A percentile compares a stretch with the other conserved stretches of the same genome.
Evolutionary conservation across 768 basidiomycete species (phyloP).

Genomic region (Russula olivacea): DNA sequence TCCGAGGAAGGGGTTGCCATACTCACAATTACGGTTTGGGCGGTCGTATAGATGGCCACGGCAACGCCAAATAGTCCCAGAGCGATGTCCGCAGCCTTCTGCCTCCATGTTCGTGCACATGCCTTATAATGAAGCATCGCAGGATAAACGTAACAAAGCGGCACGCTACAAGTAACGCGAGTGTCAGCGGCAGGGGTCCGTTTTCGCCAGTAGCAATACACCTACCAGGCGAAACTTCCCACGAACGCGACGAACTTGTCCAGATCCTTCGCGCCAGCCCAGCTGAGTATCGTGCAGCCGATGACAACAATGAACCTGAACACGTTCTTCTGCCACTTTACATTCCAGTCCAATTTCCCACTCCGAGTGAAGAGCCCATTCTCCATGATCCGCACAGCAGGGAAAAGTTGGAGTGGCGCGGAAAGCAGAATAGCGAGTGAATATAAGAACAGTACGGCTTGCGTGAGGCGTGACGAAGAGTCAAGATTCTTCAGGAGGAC

Average conservation of each 20-base stretch:
- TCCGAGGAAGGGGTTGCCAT: neutral
- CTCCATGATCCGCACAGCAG: slow-evolving; percentile 94
- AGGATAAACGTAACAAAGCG: slow-evolving; percentile 91
- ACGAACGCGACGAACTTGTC: slow-evolving; percentile 95
- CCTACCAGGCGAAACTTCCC: slow-evolving; percentile 91
- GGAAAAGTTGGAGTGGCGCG: slow-evolving; percentile 94
- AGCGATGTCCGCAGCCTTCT: slow-evolving; percentile 62
- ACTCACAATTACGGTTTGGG: slow-evolving; percentile 67
- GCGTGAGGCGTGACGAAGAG: slow-evolving; percentile 74
- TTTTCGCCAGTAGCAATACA: neutral
- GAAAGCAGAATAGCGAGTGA: slow-evolving; percentile 91
- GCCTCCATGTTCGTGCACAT: slow-evolving; percentile 62
- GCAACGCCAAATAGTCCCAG: slow-evolving; percentile 70
- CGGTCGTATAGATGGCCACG: slow-evolving; percentile 76
- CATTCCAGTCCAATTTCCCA: slow-evolving; percentile 70
- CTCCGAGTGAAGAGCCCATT: slow-evolving; percentile 86
- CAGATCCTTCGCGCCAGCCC: slow-evolving; percentile 78
- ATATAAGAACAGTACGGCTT: slow-evolving; percentile 85
- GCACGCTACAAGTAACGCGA: slow-evolving; percentile 50
- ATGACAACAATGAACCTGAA: slow-evolving; percentile 72
- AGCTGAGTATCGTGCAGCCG: slow-evolving; percentile 75
- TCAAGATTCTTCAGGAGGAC: slow-evolving; percentile 95
- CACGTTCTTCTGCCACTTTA: slow-evolving; percentile 98
- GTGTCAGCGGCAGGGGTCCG: neutral
- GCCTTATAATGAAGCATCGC: slow-evolving; percentile 88